Evolutionary conservation across 2,329 filamentous ascomycete species (phyloP), one percentile per base, ranked within the genome.

Genomic region (Xenosphaeropsis pyriputrescens): DNA sequence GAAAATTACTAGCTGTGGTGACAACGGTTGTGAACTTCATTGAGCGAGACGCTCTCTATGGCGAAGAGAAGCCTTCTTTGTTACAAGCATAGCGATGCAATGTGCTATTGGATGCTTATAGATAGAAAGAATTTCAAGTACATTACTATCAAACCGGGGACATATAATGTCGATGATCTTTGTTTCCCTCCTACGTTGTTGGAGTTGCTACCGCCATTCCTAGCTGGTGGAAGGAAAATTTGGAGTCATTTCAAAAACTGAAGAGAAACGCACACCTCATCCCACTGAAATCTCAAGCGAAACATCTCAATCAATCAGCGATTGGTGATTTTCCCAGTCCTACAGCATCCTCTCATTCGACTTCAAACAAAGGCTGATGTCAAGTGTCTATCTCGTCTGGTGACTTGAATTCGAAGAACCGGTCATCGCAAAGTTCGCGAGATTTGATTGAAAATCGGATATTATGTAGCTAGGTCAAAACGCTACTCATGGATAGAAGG

Each of bases 161-260:
- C 57, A 3, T 53, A 56, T 34, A 47, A 50, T 18, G 39, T 39
- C 14, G 50, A 56, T 29, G 54, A 60, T 38, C 47, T 58, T 38
- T 51, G 49, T 14, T 60, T 55, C 36, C 52, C 43, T 7, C 57
- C 57, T 11, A 38, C 44, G 8, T 45, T 62, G 18, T 42, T 58
- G 29, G 30, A 51, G 2, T 38, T 49, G 11, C 50, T 65, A 8
- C 60, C 61, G 3, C 46, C 50, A 4, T 55, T 64, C 13, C 59
- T 58, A 1, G 35, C 48, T 1, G 58, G 60, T n/a, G 9, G 53
- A 59, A 42, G 65, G 60, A 61, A 64, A 63, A 39, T 44, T 48
- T 34, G 61, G 53, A 34, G 52, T 53, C 26, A 48, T 65, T 32
- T 45, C 50, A 17, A 44, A 47, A 29, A 34, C 40, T 6, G 49